Conservation (phyloP, 2,329 filamentous ascomycete genomes). For the Sporothrix euskadiensis region DNA sequence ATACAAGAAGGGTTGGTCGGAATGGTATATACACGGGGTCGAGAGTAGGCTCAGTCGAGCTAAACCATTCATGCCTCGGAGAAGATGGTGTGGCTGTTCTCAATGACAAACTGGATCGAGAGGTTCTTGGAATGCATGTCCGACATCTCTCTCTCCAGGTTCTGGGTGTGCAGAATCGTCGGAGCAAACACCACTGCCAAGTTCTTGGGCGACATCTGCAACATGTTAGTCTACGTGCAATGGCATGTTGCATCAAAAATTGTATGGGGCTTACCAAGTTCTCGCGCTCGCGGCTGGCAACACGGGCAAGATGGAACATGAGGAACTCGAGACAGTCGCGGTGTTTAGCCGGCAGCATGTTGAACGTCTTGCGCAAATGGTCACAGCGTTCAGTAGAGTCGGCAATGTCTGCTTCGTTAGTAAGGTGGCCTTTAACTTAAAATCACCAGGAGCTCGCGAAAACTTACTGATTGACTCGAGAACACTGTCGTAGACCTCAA, state of each 20-base stretch:
- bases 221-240: neutral
- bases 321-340: constrained; percentile 89
- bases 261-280: constrained; percentile 66
- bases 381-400: constrained; percentile 67
- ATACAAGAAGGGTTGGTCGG: neutral
- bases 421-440: neutral
- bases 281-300: constrained; percentile 77
- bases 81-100: constrained; percentile 84
- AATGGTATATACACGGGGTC: constrained; percentile 23
- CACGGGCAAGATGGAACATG: constrained; percentile 86
- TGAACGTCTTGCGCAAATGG: constrained; percentile 71
- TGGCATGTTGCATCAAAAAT: neutral
- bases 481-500: constrained; percentile 85
- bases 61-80: constrained; percentile 44
- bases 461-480: constrained; percentile 74
- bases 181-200: constrained; percentile 96
- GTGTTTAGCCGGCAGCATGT: constrained; percentile 78
- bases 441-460: neutral
- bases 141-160: constrained; percentile 89
- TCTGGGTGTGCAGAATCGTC: constrained; percentile 91
- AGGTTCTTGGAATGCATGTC: constrained; percentile 94
- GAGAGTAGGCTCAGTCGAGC: neutral
- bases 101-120: constrained; percentile 88
- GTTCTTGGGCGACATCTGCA: constrained; percentile 91
- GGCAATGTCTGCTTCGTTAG: constrained; percentile 56